Base-by-base conservation (phyloP, 495 filamentous ascomycete species). In the Trichoderma reesei region DNA sequence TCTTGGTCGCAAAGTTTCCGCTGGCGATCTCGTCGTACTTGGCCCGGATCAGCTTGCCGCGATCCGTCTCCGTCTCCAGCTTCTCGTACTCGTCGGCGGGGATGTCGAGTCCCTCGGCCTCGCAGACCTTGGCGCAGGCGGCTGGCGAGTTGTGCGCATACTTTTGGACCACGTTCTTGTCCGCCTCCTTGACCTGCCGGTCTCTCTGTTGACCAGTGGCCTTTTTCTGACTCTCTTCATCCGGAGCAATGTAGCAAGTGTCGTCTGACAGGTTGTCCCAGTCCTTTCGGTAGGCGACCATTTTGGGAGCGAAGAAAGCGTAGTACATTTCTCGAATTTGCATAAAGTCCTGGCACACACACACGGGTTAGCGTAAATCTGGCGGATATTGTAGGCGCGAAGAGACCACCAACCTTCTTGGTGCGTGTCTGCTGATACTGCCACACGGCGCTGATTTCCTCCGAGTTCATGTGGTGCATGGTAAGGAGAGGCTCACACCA, bases 401-500 rank as follows among this genome's bases (percentile, higher is more conserved):
- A 10, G n/a, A 10, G 18, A 11, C 36, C 9, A 41, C 59, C 18
- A 34, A 56, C 41, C 61, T 44, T 46, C 16, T 63, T 46, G 33
- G 31, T 63, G 10, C 61, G 38, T 9, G 61, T 63, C 26, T 63
- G 38, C 64, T 88, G 86, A 72, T 97, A 98, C 34, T 77, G 79
- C 94, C 94, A 98, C 36, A 86, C 79, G 20, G 69, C 70, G 3
- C 70, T 75, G 10, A 68, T 75, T 48, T 73, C 67, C 39, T 65
- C 63, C 26, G 63, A 60, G 18, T 77, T 75, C 67, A 88, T 75
- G 68, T 86, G 82, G 69, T 88, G 85, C 81, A 86, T 84, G 3
- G 81, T 83, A 0, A 85, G 75, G 48, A 83, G 70, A 10, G 83
- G 82, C 38, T 82, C 76, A 70, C 85, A 88, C 85, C 86, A 87